These are phyloP conservation scores for Kwoniella dejecticola DNA, from an alignment of 768 basidiomycete genomes.

Conservation along the genomic window DNA sequence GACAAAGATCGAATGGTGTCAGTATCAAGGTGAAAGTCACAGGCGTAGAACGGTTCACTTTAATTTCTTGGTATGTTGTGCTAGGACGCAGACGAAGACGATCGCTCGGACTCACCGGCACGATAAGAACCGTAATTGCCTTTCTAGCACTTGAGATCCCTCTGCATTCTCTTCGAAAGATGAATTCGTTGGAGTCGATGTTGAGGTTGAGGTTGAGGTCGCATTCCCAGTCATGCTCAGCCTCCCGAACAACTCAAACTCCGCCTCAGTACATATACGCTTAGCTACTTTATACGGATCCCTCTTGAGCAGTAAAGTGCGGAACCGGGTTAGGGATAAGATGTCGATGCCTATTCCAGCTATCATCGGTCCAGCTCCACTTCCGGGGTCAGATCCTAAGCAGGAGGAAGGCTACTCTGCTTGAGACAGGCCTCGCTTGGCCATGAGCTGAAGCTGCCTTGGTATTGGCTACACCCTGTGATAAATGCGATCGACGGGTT, in stretches of 20 bases:
- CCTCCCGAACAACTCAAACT: constrained; percentile 23
- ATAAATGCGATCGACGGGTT: too few species aligned
- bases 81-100: too few species aligned
- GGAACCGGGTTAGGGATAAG: constrained; percentile 37
- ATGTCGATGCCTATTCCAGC: constrained; percentile 50
- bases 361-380: constrained; percentile 11
- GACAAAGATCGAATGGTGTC: background rate
- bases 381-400: background rate
- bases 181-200: too few species aligned
- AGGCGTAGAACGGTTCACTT: background rate
- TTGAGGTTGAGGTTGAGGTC: too few species aligned
- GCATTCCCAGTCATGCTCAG: background rate
- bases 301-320: constrained; percentile 28
- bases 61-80: too few species aligned
- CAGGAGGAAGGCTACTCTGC: too few species aligned
- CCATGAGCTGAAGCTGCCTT: too few species aligned
- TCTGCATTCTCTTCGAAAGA: background rate
- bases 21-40: too few species aligned
- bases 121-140: constrained; percentile 17
- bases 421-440: too few species aligned
- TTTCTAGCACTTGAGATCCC: background rate
- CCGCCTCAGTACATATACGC: constrained; percentile 37
- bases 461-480: too few species aligned
- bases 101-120: constrained; percentile 23
- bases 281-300: constrained; percentile 28